These are phyloP conservation scores for Blastocystis sp. DNA, from an alignment of 352 stramenopile species.

Conservation along the genomic window DNA sequence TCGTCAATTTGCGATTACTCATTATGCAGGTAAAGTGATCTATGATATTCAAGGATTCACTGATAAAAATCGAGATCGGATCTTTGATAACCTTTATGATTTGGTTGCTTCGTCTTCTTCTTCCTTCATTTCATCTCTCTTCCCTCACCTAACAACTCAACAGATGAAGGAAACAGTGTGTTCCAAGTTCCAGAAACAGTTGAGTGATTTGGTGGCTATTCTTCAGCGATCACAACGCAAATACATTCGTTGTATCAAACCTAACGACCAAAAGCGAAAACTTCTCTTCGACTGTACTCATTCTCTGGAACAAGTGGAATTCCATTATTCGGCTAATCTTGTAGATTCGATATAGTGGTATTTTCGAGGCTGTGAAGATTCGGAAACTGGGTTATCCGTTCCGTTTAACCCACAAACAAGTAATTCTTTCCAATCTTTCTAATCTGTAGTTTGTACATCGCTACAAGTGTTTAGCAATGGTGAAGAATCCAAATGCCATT, in stretches of 20 bases:
- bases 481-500: not conserved
- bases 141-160: conserved; percentile 20
- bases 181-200: conserved; percentile 82
- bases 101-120: conserved; percentile 55
- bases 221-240: conserved; percentile 86
- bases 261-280: conserved; percentile 86
- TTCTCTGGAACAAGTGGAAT: conserved; percentile 83
- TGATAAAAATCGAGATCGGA: conserved; percentile 87
- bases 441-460: conserved; percentile 49
- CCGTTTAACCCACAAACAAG: conserved; percentile 79
- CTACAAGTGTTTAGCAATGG: conserved; percentile 24
- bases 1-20: conserved; percentile 82
- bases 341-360: conserved; percentile 82
- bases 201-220: conserved; percentile 82
- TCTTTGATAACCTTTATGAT: conserved; percentile 82
- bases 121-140: conserved; percentile 63
- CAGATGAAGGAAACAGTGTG: conserved; percentile 66
- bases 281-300: conserved; percentile 79
- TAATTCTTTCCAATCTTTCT: not conserved
- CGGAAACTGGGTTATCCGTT: conserved; percentile 92
- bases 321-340: not conserved
- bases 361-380: conserved; percentile 95
- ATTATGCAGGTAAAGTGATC: conserved; percentile 86
- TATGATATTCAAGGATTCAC: conserved; percentile 88
- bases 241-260: conserved; percentile 97